A percentile compares a stretch with the other conserved stretches of the same genome.
These are phyloP conservation scores for Daldinia concentrica DNA, from an alignment of 495 filamentous ascomycete genomes.

Conservation along the genomic window DNA sequence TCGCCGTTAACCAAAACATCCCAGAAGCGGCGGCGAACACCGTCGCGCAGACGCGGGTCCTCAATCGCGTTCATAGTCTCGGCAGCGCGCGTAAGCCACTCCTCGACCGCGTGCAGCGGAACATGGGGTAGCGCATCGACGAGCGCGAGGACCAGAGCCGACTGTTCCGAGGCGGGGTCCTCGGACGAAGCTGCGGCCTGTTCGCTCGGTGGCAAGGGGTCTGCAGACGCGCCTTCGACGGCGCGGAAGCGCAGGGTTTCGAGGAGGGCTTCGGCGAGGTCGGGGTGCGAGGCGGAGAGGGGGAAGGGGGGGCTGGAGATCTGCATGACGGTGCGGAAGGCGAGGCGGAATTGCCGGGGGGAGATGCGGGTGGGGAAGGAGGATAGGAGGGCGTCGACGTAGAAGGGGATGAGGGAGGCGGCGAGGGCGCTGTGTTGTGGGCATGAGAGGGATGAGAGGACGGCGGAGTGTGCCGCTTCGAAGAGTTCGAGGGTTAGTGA, in stretches of 20 bases:
- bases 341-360: slow-evolving; percentile 88
- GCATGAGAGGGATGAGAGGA: slow-evolving; percentile 83
- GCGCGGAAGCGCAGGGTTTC: slow-evolving; percentile 82
- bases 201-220: slow-evolving; percentile 47
- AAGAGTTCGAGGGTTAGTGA: slow-evolving; percentile 73
- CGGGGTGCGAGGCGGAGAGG: slow-evolving; percentile 73
- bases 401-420: slow-evolving; percentile 80
- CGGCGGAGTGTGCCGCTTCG: slow-evolving; percentile 88
- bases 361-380: slow-evolving; percentile 87
- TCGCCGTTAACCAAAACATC: slow-evolving; percentile 83
- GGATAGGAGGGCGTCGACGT: slow-evolving; percentile 83
- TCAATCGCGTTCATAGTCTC: slow-evolving; percentile 70
- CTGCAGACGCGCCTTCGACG: slow-evolving; percentile 56
- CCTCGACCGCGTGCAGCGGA: slow-evolving; percentile 71
- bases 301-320: slow-evolving; percentile 84
- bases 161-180: slow-evolving; percentile 76
- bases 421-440: slow-evolving; percentile 78
- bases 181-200: slow-evolving; percentile 13
- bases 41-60: slow-evolving; percentile 68
- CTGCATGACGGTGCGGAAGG: slow-evolving; percentile 88
- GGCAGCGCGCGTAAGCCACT: slow-evolving; percentile 71
- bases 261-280: slow-evolving; percentile 79
- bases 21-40: slow-evolving; percentile 83
- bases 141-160: slow-evolving; percentile 79
- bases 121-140: slow-evolving; percentile 85